Evolutionary conservation across 768 basidiomycete genomes (phyloP).

Genomic region (Mycena pura): DNA sequence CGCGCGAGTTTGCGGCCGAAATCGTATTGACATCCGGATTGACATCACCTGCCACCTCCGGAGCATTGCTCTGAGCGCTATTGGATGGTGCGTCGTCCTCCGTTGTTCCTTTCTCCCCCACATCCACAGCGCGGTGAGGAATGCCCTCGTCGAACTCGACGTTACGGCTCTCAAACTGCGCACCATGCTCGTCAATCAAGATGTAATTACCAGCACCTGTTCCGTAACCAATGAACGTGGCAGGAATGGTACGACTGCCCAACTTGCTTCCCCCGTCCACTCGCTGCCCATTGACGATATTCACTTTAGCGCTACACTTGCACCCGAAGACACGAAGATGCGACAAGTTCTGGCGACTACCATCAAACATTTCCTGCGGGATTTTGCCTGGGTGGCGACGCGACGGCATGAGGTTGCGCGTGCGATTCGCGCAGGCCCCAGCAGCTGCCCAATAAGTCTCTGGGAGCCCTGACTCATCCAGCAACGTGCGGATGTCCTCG

Average conservation of each 20-base stretch:
- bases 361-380: conserved; percentile 2
- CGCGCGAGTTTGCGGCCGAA: no score
- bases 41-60: neutral
- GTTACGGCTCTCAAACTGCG: neutral
- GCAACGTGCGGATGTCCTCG: no score
- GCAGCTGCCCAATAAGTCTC: no score
- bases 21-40: no score
- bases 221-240: conserved; percentile 1
- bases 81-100: neutral
- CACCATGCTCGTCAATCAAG: neutral
- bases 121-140: neutral
- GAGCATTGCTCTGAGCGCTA: neutral
- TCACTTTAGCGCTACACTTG: conserved; percentile 26
- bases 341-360: conserved; percentile 1
- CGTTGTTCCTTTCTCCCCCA: no score
- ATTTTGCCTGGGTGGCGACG: neutral
- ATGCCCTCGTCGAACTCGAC: conserved; percentile 2
- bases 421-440: no score
- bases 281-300: neutral
- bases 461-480: no score
- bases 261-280: neutral
- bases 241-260: neutral
- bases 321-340: conserved; percentile 32
- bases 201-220: conserved; percentile 4
- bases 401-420: conserved; percentile 20